Base-by-base conservation (phyloP, 192 early-diverging fungal species). In the Coemansia sp. region DNA sequence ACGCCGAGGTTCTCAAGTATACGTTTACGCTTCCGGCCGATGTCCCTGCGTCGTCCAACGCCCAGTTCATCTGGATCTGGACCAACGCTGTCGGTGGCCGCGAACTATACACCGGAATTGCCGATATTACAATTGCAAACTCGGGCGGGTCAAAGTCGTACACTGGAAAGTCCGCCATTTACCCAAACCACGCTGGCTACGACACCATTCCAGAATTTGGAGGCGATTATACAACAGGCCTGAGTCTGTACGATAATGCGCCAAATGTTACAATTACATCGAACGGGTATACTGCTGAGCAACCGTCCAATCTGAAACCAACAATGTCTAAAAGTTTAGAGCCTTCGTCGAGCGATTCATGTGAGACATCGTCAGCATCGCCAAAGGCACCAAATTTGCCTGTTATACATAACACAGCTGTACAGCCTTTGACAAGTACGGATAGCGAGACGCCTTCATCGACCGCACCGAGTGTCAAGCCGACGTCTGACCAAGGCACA, bases 61-160 rank as follows among this genome's bases (percentile, higher is more conserved):
- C 66, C 13, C 72, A 78, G 35, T 80, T 88, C 51, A 71, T 74
- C 27, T 87, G 85, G 87, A 61, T 84, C 18, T 88, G 85, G 85
- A 80, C 83, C 71, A 88, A 88, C 47, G 80, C 84, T 7, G 8
- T 32, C 1, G 29, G 29, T 32, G 8, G 8, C 29, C 29, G 29
- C 29, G 29, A 32, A 7, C 29, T 32, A 7, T 32, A 32, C 29
- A 32, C 29, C 8, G 29, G 29, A 32, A 32, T 32, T 32, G 29
- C 29, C 8, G 29, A 32, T 32, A 32, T 82, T 75, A 68, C 75
- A 79, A 24, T 80, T 88, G 29, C 29, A 32, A 32, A 32, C 29
- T 7, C 29, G 29, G 29, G 29, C 29, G 29, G 29, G 29, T 73
- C 70, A 4, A 52, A 20, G 8, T 73, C 70, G 27, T 73, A 62